Conservation (phyloP, 768 basidiomycete species). For the Kwoniella bestiolae region DNA sequence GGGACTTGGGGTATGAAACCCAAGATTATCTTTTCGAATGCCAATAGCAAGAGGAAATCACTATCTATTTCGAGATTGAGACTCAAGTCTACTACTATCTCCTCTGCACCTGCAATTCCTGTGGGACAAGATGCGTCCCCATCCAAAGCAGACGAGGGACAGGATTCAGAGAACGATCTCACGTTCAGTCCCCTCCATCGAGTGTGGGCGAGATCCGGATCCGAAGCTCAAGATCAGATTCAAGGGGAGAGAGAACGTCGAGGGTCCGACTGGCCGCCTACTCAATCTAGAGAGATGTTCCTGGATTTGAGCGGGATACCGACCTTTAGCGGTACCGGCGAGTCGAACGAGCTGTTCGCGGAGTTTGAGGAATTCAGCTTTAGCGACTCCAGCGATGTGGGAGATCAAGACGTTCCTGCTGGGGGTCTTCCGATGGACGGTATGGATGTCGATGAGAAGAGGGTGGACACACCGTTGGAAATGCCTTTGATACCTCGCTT, state of each 20-base stretch:
- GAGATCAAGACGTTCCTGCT: neutral
- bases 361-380: neutral
- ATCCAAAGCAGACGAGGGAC: too few relatives aligned
- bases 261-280: conserved; percentile 28
- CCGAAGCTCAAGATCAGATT: neutral
- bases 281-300: conserved; percentile 8
- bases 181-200: neutral
- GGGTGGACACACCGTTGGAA: conserved; percentile 21
- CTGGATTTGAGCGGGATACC: conserved; percentile 15
- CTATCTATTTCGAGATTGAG: neutral
- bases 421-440: neutral
- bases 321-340: neutral
- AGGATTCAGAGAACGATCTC: too few relatives aligned
- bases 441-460: neutral
- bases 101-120: too few relatives aligned
- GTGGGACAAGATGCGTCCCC: too few relatives aligned
- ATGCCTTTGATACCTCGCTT: conserved; percentile 9
- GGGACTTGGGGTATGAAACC: conserved; percentile 17
- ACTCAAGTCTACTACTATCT: conserved; percentile 8
- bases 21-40: neutral
- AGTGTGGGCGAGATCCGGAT: neutral
- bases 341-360: neutral
- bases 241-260: conserved; percentile 14
- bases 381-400: neutral
- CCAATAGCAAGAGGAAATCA: neutral